Evolutionary conservation across 768 basidiomycete species (phyloP), one percentile per base, ranked within the genome.

Genomic region (Mycena haematopus): DNA sequence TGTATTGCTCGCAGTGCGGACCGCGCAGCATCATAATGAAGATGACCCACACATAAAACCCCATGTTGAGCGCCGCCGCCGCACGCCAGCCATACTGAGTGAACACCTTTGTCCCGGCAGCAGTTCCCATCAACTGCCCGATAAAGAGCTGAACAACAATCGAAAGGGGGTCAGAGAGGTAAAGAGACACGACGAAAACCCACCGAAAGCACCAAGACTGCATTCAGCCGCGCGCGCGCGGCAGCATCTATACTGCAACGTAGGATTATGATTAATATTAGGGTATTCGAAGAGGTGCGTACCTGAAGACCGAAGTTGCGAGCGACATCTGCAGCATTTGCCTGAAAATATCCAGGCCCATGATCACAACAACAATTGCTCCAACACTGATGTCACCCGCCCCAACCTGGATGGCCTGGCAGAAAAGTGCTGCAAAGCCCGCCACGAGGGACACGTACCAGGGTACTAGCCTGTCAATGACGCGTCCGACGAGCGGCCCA

Each of bases 51-150:
- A 75, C 85, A 38, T 83, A 80, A 72, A 85, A 83, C 0, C 80
- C 90, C 57, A 93, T 71, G 45, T 83, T 83, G 13, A 92, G 76
- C 29, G 79, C 80, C 0, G 90, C 87, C 2, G 82, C 84, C 0
- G 89, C 80, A 36, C 85, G 80, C 91, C 91, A 93, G 17, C 93
- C 93, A 65, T 84, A 76, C 15, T 77, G 67, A 29, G 88, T 80
- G 75, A 92, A 95, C 2, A 94, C 82, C 36, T 83, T 73, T 0
- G 91, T 89, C 31, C 91, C 88, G 0, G 88, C 87, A 0, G 89
- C 81, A 0, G 92, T 93, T 19, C 93, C 93, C 75, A 90, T 87
- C 11, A 93, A 89, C 77, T 94, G 92, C 0, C 93, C 93, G 24
- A 91, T 80, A 73, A 92, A 92, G 31, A 90, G 74, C 83, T 54